Evolutionary conservation across 1,284 basidiomycete genomes (phyloP).

Genomic region (Agroathelia rolfsii): DNA sequence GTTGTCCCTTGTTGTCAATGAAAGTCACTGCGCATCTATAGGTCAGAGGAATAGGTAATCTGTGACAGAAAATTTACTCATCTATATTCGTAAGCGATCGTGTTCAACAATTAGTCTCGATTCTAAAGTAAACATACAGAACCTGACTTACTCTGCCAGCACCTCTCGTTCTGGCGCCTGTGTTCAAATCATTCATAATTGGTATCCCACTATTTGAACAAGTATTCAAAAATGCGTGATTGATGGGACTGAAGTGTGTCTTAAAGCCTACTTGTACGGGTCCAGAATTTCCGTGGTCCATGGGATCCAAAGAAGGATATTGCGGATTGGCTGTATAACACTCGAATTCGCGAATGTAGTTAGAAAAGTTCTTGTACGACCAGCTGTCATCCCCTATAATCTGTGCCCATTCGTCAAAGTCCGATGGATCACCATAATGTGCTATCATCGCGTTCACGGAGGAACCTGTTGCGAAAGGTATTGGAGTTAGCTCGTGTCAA

Average conservation of each 20-base stretch:
- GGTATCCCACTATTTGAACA: conserved; percentile 19
- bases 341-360: conserved; percentile 57
- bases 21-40: conserved; percentile 60
- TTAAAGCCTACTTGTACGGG: conserved; percentile 33
- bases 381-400: conserved; percentile 1
- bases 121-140: conserved; percentile 31
- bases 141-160: conserved; percentile 17
- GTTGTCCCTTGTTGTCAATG: conserved; percentile 35
- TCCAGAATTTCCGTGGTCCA: conserved; percentile 36
- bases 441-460: conserved; percentile 1
- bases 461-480: conserved; percentile 1
- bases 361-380: conserved; percentile 14
- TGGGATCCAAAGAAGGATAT: conserved; percentile 35
- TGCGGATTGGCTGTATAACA: conserved; percentile 35
- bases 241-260: conserved; percentile 14
- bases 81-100: conserved; percentile 16
- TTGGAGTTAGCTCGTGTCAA: neutral
- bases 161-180: conserved; percentile 20
- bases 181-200: conserved; percentile 22
- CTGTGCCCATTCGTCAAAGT: conserved; percentile 7
- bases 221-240: conserved; percentile 18
- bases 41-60: conserved; percentile 1
- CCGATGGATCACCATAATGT: conserved; percentile 3
- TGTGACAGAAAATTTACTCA: conserved; percentile 21
- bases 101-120: conserved; percentile 15